Evolutionary conservation across 2,329 filamentous ascomycete species (phyloP).

Genomic region (Shiraia sp.): DNA sequence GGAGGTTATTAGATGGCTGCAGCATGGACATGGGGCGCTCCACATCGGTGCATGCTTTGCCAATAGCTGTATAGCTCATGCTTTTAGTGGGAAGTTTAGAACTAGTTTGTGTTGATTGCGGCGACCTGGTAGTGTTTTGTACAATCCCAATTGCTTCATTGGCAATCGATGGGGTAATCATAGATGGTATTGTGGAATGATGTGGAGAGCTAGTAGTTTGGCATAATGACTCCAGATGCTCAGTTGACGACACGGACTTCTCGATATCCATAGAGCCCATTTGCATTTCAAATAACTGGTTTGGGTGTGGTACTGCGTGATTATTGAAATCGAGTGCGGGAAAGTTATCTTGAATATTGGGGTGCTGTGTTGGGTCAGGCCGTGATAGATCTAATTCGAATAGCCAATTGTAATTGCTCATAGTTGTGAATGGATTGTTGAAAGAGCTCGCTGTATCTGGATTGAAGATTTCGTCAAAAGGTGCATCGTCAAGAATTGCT

Average conservation of each 20-base stretch:
- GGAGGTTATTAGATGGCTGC: slow-evolving; percentile 33
- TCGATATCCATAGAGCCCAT: slow-evolving; percentile 28
- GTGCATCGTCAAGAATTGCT: slow-evolving; percentile 35
- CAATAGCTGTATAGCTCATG: no score
- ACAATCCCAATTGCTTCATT: slow-evolving; percentile 9
- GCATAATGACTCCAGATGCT: slow-evolving; percentile 26
- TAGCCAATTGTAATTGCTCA: slow-evolving; percentile 65
- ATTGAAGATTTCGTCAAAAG: slow-evolving; percentile 61
- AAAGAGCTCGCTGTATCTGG: slow-evolving; percentile 67
- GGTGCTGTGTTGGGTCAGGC: slow-evolving; percentile 18
- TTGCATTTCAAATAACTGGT: slow-evolving; percentile 28
- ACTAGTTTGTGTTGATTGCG: neutral
- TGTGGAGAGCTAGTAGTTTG: slow-evolving; percentile 28
- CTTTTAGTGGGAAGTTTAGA: neutral
- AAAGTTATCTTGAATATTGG: slow-evolving; percentile 27
- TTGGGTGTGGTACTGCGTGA: slow-evolving; percentile 19
- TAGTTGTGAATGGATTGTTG: slow-evolving; percentile 67
- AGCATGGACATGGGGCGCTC: slow-evolving; percentile 42
- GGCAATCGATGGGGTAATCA: slow-evolving; percentile 25
- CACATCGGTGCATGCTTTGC: slow-evolving; percentile 28
- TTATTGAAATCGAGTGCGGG: slow-evolving; percentile 21
- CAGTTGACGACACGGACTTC: slow-evolving; percentile 22
- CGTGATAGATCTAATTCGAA: slow-evolving; percentile 54
- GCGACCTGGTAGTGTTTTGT: neutral
- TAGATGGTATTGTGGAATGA: slow-evolving; percentile 11